Evolutionary conservation across 805 yeast genomes (phyloP).

Genomic region (Yamadazyma laniorum): DNA sequence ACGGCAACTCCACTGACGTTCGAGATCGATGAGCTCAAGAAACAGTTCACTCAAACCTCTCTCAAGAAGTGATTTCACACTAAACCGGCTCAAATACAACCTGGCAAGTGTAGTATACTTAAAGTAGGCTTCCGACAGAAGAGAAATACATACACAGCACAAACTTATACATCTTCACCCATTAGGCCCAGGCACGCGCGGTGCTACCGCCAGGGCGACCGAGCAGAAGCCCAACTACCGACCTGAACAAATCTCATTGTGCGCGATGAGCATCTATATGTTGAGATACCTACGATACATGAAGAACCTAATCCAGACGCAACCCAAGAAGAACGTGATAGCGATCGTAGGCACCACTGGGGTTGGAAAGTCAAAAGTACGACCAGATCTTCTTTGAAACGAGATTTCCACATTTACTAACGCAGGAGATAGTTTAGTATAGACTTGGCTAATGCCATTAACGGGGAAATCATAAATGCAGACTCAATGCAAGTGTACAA

Average conservation of each 20-base stretch:
- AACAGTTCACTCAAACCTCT: slow-evolving; percentile 13
- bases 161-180: too few species aligned
- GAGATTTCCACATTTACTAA: too few species aligned
- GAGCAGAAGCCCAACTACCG: too few species aligned
- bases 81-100: too few species aligned
- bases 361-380: slow-evolving; percentile 85
- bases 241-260: too few species aligned
- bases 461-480: slow-evolving; percentile 91
- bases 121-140: too few species aligned
- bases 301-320: slow-evolving; percentile 28
- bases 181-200: too few species aligned
- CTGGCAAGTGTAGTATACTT: too few species aligned
- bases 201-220: too few species aligned
- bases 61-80: slow-evolving; percentile 1
- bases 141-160: too few species aligned
- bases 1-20: slow-evolving; percentile 10
- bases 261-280: slow-evolving; percentile 12
- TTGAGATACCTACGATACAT: slow-evolving; percentile 17
- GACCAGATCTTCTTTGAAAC: too few species aligned
- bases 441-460: slow-evolving; percentile 69
- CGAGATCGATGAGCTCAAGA: slow-evolving; percentile 10
- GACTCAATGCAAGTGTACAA: slow-evolving; percentile 96
- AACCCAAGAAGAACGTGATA: slow-evolving; percentile 42
- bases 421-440: slow-evolving; percentile 69
- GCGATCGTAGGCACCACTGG: slow-evolving; percentile 93